phyloP scores from a whole-genome alignment of 1,284 basidiomycete genomes.

The Puccinia polysora region DNA sequence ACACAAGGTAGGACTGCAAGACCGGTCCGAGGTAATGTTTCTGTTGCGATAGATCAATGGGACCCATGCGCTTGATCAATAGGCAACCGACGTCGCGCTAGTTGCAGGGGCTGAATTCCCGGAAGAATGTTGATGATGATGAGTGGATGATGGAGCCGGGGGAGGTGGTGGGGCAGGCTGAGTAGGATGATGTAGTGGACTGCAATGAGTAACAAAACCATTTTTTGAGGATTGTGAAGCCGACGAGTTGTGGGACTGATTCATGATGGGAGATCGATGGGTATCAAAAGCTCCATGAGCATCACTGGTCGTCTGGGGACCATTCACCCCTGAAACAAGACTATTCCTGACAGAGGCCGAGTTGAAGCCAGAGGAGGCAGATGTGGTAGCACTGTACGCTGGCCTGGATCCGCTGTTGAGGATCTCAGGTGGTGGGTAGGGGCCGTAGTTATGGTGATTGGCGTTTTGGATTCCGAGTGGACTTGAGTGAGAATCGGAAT shows the following conservation, averaged over 20 bases:
- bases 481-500: constrained; percentile 8
- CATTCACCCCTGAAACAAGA: not conserved
- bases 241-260: not conserved
- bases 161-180: constrained; percentile 20
- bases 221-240: constrained; percentile 5
- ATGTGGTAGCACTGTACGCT: not conserved
- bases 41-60: no score
- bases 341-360: not conserved
- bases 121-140: constrained; percentile 20
- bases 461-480: not conserved
- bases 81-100: constrained; percentile 5
- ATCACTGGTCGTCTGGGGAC: not conserved
- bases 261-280: constrained; percentile 12
- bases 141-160: constrained; percentile 8
- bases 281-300: constrained; percentile 3
- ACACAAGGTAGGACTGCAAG: no score
- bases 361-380: not conserved
- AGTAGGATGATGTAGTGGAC: constrained; percentile 19
- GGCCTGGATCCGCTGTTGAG: not conserved
- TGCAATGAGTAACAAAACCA: constrained; percentile 17
- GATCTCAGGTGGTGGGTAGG: constrained; percentile 11
- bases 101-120: not conserved
- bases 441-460: constrained; percentile 3
- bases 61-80: constrained; percentile 11
- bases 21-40: no score